These are phyloP conservation scores for Suhomyces coccinellae DNA, from an alignment of 1,139 yeast genomes.

Conservation along the genomic window DNA sequence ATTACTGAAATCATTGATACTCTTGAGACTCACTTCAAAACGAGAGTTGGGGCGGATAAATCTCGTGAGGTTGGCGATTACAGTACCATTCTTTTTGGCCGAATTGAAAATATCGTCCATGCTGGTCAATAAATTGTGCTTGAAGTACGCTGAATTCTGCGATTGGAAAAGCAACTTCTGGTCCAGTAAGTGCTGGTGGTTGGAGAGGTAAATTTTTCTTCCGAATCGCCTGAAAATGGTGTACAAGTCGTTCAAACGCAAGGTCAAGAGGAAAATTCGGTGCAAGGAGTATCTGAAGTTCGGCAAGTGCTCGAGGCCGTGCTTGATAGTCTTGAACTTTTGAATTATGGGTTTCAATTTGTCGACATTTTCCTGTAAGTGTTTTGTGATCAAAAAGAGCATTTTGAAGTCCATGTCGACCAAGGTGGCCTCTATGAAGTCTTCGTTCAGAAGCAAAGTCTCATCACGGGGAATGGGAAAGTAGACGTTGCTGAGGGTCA, in stretches of 20 bases:
- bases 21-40: slow-evolving; percentile 37
- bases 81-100: slow-evolving; percentile 52
- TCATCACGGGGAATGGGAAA: slow-evolving; percentile 17
- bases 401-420: slow-evolving; percentile 46
- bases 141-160: slow-evolving; percentile 30
- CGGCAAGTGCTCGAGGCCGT: slow-evolving; percentile 17
- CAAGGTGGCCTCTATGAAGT: slow-evolving; percentile 30
- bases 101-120: slow-evolving; percentile 48
- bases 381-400: slow-evolving; percentile 27
- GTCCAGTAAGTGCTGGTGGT: slow-evolving; percentile 41
- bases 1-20: slow-evolving; percentile 40
- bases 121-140: slow-evolving; percentile 29
- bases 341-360: slow-evolving; percentile 29
- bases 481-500: slow-evolving; percentile 13
- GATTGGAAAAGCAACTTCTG: slow-evolving; percentile 35
- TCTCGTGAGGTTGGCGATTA: slow-evolving; percentile 52
- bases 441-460: slow-evolving; percentile 12
- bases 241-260: slow-evolving; percentile 50
- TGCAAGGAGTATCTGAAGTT: slow-evolving; percentile 47
- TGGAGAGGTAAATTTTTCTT: slow-evolving; percentile 44
- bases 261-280: slow-evolving; percentile 45
- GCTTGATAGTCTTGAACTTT: slow-evolving; percentile 22
- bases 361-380: slow-evolving; percentile 23
- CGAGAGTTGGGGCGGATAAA: slow-evolving; percentile 48
- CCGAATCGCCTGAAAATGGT: slow-evolving; percentile 45